Evolutionary conservation across 139 green algal species (phyloP), one percentile per base, ranked within the genome.

Genomic region (Prasinococcaceae sp.): DNA sequence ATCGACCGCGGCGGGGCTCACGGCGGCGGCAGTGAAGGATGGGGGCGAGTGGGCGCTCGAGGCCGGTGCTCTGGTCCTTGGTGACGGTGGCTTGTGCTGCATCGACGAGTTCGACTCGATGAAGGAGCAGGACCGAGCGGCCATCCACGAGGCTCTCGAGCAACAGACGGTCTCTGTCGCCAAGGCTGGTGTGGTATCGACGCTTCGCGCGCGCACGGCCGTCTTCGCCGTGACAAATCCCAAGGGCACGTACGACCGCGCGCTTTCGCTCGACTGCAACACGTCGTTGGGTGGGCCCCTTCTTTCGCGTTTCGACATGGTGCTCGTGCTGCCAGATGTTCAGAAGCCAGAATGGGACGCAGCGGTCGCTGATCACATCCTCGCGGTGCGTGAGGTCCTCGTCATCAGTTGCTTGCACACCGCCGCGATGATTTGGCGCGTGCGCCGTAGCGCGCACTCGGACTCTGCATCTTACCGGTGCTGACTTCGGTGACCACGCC

Each of bases 111-210:
- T 68, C 28, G 29, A 51, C 44, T 95, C 95, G 75, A 69, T 70
- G 22, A 55, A 45, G 20, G 72, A 88, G 52, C 47, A 47, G 1
- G 88, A 93, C 55, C 74, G 77, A 4, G 76, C 73, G 3, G 77
- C 77, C 38, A 73, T 96, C 5, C 86, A 93, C 36, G 86, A 95
- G 62, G 85, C 81, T 10, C 93, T 95, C 85, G 86, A 95, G 76
- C 86, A 95, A 63, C 86, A 95, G 66, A 94, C 78, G 0, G 57
- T 92, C 38, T 79, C 77, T 45, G 69, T 95, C 0, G 86, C 86
- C 30, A 94, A 95, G 72, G 79, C 86, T 16, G 87, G 85, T 30
- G 64, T 96, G 63, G 58, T 96, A 24, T 85, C 83, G 17, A 92
- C 72, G 20, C 72, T 95, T 3, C 59, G 46, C 52, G 87, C 86